These are phyloP conservation scores for Barnettozyma pratensis DNA, from an alignment of 805 yeast genomes.

Conservation along the genomic window DNA sequence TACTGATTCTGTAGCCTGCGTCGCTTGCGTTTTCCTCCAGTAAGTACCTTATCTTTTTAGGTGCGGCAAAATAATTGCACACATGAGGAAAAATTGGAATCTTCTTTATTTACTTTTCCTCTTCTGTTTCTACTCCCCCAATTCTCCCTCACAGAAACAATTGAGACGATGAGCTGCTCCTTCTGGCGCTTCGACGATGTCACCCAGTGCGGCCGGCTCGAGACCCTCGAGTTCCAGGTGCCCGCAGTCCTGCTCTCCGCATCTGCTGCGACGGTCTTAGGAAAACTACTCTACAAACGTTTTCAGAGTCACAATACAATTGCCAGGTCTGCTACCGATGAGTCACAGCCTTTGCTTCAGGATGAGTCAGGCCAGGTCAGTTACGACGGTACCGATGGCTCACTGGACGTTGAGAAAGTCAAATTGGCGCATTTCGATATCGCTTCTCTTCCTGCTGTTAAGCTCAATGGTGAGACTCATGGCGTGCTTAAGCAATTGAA, in stretches of 20 bases:
- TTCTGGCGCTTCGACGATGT: constrained; percentile 62
- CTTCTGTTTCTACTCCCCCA: too few relatives aligned
- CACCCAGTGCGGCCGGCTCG: constrained; percentile 44
- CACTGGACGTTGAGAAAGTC: constrained; percentile 33
- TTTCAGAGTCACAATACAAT: neutral
- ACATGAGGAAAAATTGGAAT: neutral
- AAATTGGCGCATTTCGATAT: constrained; percentile 54
- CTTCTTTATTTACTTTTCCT: too few relatives aligned
- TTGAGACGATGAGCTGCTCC: neutral
- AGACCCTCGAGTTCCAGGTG: constrained; percentile 32
- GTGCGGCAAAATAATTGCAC: neutral
- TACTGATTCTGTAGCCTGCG: too few relatives aligned
- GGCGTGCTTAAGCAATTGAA: constrained; percentile 44
- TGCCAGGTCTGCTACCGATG: constrained; percentile 3
- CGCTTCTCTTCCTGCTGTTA: constrained; percentile 44
- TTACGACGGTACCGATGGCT: constrained; percentile 4
- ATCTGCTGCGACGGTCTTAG: constrained; percentile 15
- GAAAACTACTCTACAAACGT: constrained; percentile 1
- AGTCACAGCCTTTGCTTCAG: constrained; percentile 15
- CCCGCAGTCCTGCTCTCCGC: constrained; percentile 31
- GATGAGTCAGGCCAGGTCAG: neutral
- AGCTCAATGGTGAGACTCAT: constrained; percentile 57
- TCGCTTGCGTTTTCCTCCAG: too few relatives aligned
- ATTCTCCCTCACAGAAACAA: neutral
- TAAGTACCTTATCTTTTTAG: too few relatives aligned